Conservation (phyloP, 306 rosid genomes). For the Acacia acuminata region DNA sequence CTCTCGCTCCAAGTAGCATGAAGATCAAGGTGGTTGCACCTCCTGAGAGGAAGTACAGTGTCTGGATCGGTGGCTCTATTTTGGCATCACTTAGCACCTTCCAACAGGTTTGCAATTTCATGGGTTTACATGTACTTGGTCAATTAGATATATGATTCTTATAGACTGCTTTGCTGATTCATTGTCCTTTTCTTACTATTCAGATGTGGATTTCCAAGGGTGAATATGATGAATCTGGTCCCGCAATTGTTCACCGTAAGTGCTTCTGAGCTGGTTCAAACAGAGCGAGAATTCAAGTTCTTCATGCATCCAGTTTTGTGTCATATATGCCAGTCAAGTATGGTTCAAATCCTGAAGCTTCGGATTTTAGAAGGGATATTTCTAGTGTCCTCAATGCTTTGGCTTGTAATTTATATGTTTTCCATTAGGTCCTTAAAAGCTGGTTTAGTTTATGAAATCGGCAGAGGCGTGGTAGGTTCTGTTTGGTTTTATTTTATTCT, state of each 20-base stretch:
- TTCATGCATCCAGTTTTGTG: constrained; percentile 20
- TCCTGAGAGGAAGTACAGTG: constrained; percentile 58
- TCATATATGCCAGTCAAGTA: constrained; percentile 21
- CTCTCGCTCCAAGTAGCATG: constrained; percentile 63
- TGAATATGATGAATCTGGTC: constrained; percentile 58
- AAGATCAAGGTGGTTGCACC: constrained; percentile 60
- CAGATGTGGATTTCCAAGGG: constrained; percentile 62
- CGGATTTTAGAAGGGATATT: constrained; percentile 11
- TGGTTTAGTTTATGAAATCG: constrained; percentile 12
- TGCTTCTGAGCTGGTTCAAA: constrained; percentile 41
- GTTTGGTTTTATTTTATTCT: constrained; percentile 10
- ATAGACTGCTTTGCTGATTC: not conserved
- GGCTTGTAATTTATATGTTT: constrained; percentile 37
- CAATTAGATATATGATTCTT: not conserved
- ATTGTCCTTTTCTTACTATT: not conserved
- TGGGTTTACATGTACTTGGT: not conserved
- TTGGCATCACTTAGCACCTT: constrained; percentile 57
- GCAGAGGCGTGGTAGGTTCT: constrained; percentile 1
- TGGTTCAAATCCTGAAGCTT: constrained; percentile 25
- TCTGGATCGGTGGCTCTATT: constrained; percentile 64
- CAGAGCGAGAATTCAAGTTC: constrained; percentile 18
- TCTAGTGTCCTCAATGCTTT: constrained; percentile 24
- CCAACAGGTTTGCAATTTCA: constrained; percentile 42
- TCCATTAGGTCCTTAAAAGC: constrained; percentile 22
- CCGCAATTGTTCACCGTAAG: constrained; percentile 50